phyloP scores from a whole-genome alignment of 768 basidiomycete species.

The Tricholomella constricta region DNA sequence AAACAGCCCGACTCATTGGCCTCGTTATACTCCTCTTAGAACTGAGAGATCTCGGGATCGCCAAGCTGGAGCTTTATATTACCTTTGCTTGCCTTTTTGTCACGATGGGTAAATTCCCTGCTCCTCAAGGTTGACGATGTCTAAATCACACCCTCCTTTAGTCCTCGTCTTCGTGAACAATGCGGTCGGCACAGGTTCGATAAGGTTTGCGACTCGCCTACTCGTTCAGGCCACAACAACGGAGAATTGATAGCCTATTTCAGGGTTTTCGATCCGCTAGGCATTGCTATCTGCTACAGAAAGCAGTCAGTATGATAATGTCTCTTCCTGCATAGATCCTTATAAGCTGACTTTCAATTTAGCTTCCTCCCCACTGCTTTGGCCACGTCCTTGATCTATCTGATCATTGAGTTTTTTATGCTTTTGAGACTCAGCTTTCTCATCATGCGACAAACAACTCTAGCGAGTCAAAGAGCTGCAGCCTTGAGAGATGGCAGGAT shows the following conservation, averaged over 20 bases:
- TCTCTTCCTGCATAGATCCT: neutral
- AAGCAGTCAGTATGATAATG: slow-evolving; percentile 12
- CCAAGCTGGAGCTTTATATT: slow-evolving; percentile 8
- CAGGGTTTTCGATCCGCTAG: neutral
- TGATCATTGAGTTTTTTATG: slow-evolving; percentile 9
- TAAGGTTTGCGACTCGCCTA: neutral
- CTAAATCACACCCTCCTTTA: neutral
- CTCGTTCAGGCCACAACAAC: neutral
- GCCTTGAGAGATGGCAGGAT: slow-evolving; percentile 11
- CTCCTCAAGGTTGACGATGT: neutral
- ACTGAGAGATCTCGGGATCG: slow-evolving; percentile 12
- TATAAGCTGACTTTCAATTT: neutral
- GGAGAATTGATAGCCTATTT: neutral
- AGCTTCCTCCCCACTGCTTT: slow-evolving; percentile 18
- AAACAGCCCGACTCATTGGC: slow-evolving; percentile 14
- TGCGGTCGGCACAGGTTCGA: slow-evolving; percentile 11
- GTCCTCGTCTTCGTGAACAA: slow-evolving; percentile 16
- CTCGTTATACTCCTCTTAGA: slow-evolving; percentile 12
- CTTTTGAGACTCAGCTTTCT: slow-evolving; percentile 3
- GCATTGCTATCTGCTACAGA: slow-evolving; percentile 11
- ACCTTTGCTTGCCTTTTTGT: slow-evolving; percentile 6
- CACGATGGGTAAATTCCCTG: slow-evolving; percentile 7
- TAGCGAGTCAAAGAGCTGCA: slow-evolving; percentile 2
- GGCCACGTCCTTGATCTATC: slow-evolving; percentile 9
- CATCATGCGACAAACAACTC: slow-evolving; percentile 1